phyloP scores from a whole-genome alignment of 1,284 basidiomycete species.

The Papiliotrema nemorosa region DNA sequence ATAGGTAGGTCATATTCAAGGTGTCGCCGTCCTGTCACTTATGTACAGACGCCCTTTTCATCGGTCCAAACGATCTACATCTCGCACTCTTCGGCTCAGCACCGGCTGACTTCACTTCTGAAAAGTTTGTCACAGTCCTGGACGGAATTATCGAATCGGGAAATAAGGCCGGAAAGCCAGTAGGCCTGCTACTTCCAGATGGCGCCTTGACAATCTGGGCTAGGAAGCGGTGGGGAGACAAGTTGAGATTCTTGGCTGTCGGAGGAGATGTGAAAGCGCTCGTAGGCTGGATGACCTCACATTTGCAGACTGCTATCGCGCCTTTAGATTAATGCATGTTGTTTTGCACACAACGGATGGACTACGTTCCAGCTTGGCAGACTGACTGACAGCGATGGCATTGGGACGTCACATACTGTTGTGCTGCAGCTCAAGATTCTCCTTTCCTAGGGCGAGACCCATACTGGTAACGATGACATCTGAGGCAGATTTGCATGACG shows the following conservation, averaged over 20 bases:
- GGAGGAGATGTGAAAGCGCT: constrained; percentile 13
- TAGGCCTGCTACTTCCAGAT: constrained; percentile 27
- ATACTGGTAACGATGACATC: no score
- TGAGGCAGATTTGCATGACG: not conserved
- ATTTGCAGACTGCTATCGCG: no score
- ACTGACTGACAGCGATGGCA: no score
- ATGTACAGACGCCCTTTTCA: constrained; percentile 31
- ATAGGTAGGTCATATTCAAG: constrained; percentile 32
- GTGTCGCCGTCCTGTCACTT: not conserved
- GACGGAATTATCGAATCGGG: constrained; percentile 30
- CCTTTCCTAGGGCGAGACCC: no score
- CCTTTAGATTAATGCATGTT: no score
- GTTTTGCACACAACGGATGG: no score
- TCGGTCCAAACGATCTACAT: constrained; percentile 42
- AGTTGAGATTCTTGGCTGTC: constrained; percentile 10
- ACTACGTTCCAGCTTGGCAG: no score
- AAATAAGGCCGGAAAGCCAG: constrained; percentile 29
- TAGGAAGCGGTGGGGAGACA: constrained; percentile 11
- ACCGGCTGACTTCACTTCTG: constrained; percentile 31
- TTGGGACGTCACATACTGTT: no score
- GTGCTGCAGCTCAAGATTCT: no score
- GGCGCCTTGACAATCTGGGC: constrained; percentile 13
- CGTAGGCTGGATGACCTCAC: constrained; percentile 8
- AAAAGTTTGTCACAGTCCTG: constrained; percentile 29
- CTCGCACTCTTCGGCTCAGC: constrained; percentile 34